Percentiles rank a stretch among this genome's conserved stretches.
Conservation (phyloP, 2,329 filamentous ascomycete genomes). For the Peltaster fructicola region DNA sequence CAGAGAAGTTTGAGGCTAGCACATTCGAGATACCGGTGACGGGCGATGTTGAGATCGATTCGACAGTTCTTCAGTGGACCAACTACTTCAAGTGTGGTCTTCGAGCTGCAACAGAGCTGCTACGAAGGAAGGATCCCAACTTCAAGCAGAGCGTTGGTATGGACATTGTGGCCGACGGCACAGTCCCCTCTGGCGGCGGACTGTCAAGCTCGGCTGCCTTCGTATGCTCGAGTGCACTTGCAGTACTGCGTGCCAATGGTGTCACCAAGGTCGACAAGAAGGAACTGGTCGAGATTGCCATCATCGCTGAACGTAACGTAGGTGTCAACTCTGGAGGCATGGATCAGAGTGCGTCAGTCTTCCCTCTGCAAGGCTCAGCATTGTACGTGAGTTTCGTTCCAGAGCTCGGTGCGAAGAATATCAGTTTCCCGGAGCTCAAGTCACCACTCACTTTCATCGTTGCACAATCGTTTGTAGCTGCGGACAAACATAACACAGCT, state of each 20-base stretch:
- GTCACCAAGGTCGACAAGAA: slow-evolving; percentile 69
- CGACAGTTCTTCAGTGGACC: slow-evolving; percentile 77
- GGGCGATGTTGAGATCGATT: slow-evolving; percentile 50
- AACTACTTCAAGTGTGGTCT: slow-evolving; percentile 97
- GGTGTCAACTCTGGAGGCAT: slow-evolving; percentile 96
- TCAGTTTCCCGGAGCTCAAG: slow-evolving; percentile 63
- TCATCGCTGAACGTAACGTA: slow-evolving; percentile 83
- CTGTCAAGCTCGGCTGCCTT: slow-evolving; percentile 89
- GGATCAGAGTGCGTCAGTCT: slow-evolving; percentile 94
- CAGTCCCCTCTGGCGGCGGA: slow-evolving; percentile 78
- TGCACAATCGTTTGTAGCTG: slow-evolving; percentile 81
- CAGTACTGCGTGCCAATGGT: slow-evolving; percentile 73
- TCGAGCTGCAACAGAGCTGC: slow-evolving; percentile 58
- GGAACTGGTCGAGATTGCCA: slow-evolving; percentile 77
- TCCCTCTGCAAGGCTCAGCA: slow-evolving; percentile 70
- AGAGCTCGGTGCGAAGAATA: slow-evolving; percentile 53
- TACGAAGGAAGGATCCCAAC: slow-evolving; percentile 46
- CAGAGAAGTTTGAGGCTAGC: slow-evolving; percentile 54
- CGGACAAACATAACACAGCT: slow-evolving; percentile 86
- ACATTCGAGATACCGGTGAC: slow-evolving; percentile 54
- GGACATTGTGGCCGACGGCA: slow-evolving; percentile 79
- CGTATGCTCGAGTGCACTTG: slow-evolving; percentile 74
- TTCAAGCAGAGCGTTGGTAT: slow-evolving; percentile 56
- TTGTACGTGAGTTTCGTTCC: slow-evolving; percentile 84
- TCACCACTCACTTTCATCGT: slow-evolving; percentile 84